A percentile compares a stretch with the other conserved stretches of the same genome.
These are phyloP conservation scores for Oemleria cerasiformis DNA, from an alignment of 306 rosid species.

Conservation along the genomic window DNA sequence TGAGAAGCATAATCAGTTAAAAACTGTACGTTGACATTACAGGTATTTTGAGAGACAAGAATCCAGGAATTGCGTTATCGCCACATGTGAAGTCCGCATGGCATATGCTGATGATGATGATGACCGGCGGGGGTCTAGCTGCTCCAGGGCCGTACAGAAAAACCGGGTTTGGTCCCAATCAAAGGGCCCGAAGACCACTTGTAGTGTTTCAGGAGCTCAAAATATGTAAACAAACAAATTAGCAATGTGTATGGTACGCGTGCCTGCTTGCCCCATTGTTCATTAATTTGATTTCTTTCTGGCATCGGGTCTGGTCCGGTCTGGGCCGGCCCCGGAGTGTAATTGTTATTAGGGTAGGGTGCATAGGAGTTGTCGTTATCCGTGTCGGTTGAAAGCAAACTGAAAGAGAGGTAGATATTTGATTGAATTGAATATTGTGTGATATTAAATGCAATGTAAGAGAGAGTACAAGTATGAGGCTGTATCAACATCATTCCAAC, in stretches of 20 bases:
- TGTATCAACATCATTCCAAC: conserved; percentile 42
- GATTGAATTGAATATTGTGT: too few relatives aligned
- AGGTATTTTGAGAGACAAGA: too few relatives aligned
- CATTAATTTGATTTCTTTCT: too few relatives aligned
- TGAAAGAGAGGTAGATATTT: background rate
- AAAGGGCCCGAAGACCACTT: conserved; percentile 20
- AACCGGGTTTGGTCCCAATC: background rate
- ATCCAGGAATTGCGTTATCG: background rate
- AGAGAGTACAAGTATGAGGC: too few relatives aligned
- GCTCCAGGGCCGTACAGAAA: background rate
- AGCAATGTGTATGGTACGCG: conserved; percentile 29
- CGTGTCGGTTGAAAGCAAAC: conserved; percentile 48
- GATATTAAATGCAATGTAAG: too few relatives aligned
- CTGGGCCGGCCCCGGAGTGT: too few relatives aligned
- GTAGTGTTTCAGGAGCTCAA: conserved; percentile 37
- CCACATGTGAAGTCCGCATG: conserved; percentile 22
- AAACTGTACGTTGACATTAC: too few relatives aligned
- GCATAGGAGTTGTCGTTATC: conserved; percentile 49
- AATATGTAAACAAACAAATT: background rate
- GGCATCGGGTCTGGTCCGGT: too few relatives aligned
- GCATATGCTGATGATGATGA: background rate
- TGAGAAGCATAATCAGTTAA: too few relatives aligned
- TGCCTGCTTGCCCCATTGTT: conserved; percentile 16
- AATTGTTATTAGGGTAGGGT: too few relatives aligned
- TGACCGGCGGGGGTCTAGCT: background rate